Percentiles rank a stretch among this genome's conserved stretches.
phyloP scores from a whole-genome alignment of 1,284 basidiomycete genomes.

The Rhodotorula sp. region DNA sequence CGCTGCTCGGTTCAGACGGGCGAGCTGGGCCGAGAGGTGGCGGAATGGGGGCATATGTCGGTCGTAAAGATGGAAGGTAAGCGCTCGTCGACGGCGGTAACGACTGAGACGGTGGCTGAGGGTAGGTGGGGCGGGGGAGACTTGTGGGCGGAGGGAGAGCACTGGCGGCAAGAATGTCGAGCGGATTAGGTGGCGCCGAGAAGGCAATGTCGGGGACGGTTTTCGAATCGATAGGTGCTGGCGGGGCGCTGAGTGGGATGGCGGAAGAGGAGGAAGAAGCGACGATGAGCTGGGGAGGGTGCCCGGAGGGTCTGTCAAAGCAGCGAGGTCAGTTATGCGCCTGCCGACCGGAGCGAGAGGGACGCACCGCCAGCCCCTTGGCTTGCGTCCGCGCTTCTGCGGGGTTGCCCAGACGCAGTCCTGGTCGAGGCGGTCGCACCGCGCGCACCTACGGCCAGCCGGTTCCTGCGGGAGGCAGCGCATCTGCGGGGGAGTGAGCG shows the following conservation, averaged over 20 bases:
- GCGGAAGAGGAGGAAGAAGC: not conserved
- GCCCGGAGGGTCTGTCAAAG: not conserved
- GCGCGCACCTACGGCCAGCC: not conserved
- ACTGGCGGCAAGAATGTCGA: slow-evolving; percentile 13
- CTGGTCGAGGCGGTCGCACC: slow-evolving; percentile 12
- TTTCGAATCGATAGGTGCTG: not conserved
- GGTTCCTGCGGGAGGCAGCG: slow-evolving; percentile 12
- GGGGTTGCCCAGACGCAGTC: slow-evolving; percentile 24
- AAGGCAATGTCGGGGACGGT: not conserved
- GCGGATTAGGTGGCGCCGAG: not conserved
- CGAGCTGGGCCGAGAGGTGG: too few relatives aligned
- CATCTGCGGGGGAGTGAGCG: not conserved
- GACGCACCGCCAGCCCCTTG: not conserved
- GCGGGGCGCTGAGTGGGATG: not conserved
- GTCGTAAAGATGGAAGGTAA: not conserved
- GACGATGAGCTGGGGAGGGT: not conserved
- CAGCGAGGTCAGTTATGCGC: not conserved
- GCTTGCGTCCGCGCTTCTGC: slow-evolving; percentile 30
- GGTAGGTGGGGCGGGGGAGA: not conserved
- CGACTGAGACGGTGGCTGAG: not conserved
- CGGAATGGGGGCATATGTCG: not conserved
- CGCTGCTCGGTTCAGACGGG: slow-evolving; percentile 1
- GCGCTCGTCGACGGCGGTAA: not conserved
- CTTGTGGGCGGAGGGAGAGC: not conserved
- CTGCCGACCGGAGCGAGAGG: not conserved